These are phyloP conservation scores for Escallonia herrerae DNA, from an alignment of 129 eudicot genomes.

Conservation along the genomic window DNA sequence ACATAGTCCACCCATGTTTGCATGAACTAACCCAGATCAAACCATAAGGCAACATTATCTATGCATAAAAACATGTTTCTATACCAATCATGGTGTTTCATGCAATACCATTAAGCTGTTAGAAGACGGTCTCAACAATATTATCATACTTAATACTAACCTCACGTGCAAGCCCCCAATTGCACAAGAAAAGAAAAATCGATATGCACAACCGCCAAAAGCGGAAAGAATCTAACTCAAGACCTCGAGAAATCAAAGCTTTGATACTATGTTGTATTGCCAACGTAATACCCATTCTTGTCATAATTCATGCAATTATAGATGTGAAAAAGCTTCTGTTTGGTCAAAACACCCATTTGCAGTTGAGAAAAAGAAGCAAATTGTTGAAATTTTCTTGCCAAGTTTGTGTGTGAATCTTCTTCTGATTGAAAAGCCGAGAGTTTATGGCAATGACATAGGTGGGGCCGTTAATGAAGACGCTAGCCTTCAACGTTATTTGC, in stretches of 20 bases:
- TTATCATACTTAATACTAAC: too few relatives aligned
- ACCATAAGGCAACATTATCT: too few relatives aligned
- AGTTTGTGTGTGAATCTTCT: neutral
- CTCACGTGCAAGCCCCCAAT: too few relatives aligned
- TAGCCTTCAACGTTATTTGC: conserved; percentile 39
- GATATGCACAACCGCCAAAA: too few relatives aligned
- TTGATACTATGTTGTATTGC: too few relatives aligned
- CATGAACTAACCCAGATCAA: neutral
- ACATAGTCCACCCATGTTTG: neutral
- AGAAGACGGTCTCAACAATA: too few relatives aligned
- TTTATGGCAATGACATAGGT: conserved; percentile 12
- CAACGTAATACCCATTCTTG: neutral
- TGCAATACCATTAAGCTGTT: neutral
- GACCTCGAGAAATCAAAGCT: neutral
- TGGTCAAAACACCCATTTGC: neutral
- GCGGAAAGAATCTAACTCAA: too few relatives aligned
- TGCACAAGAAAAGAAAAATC: too few relatives aligned
- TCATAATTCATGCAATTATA: neutral
- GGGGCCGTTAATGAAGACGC: conserved; percentile 27
- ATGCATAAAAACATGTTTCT: too few relatives aligned
- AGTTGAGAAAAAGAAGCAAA: neutral
- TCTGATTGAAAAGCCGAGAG: neutral
- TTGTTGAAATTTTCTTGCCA: too few relatives aligned
- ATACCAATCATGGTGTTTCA: too few relatives aligned
- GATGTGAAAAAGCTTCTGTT: neutral